phyloP scores from a whole-genome alignment of 805 yeast genomes.

The Candida ipomoeae region DNA sequence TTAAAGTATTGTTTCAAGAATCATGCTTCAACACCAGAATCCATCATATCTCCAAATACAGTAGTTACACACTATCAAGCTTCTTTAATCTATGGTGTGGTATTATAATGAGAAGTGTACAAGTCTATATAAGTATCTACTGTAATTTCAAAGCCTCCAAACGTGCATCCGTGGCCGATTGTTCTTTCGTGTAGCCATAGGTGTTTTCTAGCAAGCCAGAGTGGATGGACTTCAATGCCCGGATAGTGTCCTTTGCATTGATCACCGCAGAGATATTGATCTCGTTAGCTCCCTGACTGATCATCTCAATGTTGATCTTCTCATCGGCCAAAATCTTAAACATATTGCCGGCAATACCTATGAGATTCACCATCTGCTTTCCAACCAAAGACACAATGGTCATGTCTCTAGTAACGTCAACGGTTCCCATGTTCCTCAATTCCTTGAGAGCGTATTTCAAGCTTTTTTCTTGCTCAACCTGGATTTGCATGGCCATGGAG shows the following conservation, averaged over 20 bases:
- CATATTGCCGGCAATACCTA: conserved; percentile 97
- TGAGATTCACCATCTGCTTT: conserved; percentile 92
- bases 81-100: too few species aligned
- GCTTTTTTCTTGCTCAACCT: conserved; percentile 56
- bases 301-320: conserved; percentile 93
- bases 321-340: conserved; percentile 91
- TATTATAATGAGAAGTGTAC: background rate
- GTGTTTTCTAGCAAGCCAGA: conserved; percentile 58
- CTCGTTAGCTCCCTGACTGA: conserved; percentile 97
- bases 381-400: conserved; percentile 94
- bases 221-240: conserved; percentile 85
- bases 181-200: conserved; percentile 18
- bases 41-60: too few species aligned
- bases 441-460: conserved; percentile 74
- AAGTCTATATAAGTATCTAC: background rate
- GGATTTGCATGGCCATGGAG: conserved; percentile 91
- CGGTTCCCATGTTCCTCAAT: conserved; percentile 75
- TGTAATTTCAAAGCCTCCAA: conserved; percentile 15
- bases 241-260: conserved; percentile 72
- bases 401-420: conserved; percentile 83
- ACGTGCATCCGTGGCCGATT: conserved; percentile 16
- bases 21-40: background rate
- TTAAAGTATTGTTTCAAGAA: background rate
- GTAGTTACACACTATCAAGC: too few species aligned
- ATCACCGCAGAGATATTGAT: conserved; percentile 95